These are phyloP conservation scores for Tricholoma sp. DNA, from an alignment of 768 basidiomycete genomes.

Conservation along the genomic window DNA sequence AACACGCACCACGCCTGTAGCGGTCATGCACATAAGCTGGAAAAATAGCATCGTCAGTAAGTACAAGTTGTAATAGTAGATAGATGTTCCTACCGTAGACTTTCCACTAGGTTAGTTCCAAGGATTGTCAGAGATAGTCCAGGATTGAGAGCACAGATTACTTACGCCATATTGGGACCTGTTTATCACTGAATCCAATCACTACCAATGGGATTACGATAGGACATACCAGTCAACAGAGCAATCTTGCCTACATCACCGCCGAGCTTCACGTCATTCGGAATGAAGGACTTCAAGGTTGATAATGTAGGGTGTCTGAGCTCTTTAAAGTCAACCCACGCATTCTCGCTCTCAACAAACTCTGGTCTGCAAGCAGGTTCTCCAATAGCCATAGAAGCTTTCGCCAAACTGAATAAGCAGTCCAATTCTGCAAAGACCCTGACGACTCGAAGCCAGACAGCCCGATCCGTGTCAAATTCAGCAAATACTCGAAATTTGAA, in stretches of 20 bases:
- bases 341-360: conserved; percentile 74
- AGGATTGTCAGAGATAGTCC: conserved; percentile 3
- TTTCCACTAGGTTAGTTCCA: conserved; percentile 51
- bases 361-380: conserved; percentile 93
- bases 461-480: conserved; percentile 80
- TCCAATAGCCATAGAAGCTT: conserved; percentile 82
- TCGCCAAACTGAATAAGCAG: conserved; percentile 88
- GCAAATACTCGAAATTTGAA: conserved; percentile 78
- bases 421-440: conserved; percentile 93
- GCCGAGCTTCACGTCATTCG: conserved; percentile 88
- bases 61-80: neutral
- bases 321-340: conserved; percentile 83
- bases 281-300: conserved; percentile 73
- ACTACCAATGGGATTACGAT: neutral
- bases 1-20: conserved; percentile 72
- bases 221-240: conserved; percentile 73
- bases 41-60: neutral
- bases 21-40: conserved; percentile 92
- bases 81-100: conserved; percentile 49
- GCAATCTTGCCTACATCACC: conserved; percentile 70
- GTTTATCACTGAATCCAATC: neutral
- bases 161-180: conserved; percentile 90
- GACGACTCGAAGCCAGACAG: conserved; percentile 77
- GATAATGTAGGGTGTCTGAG: conserved; percentile 84
- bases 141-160: conserved; percentile 3